These are phyloP conservation scores for Russula foetens DNA, from an alignment of 768 basidiomycete genomes.

Conservation along the genomic window DNA sequence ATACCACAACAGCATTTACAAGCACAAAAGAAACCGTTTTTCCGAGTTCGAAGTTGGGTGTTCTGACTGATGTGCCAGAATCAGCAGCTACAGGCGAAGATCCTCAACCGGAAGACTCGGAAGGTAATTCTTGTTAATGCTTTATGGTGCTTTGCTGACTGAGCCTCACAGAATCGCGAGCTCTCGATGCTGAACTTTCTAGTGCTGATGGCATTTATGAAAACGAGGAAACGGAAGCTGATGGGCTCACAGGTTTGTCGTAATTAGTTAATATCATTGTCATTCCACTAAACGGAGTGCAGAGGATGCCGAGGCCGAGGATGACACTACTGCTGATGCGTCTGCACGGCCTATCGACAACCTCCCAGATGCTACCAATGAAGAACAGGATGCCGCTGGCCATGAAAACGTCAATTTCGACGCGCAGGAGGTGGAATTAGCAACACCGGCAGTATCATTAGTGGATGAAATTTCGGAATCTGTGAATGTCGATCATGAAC, in stretches of 20 bases:
- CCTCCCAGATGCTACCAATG: not conserved
- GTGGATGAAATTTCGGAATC: not conserved
- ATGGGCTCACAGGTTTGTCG: constrained; percentile 8
- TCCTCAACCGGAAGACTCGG: not conserved
- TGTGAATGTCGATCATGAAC: not conserved
- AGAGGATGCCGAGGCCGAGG: constrained; percentile 10
- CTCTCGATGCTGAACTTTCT: not conserved
- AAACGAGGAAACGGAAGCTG: not conserved
- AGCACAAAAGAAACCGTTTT: not conserved
- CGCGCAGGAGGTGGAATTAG: not conserved
- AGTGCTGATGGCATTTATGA: not conserved
- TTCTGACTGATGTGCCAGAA: not conserved
- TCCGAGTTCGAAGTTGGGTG: not conserved
- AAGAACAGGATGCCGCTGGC: not conserved
- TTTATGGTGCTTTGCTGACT: not conserved
- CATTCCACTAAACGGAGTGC: not conserved
- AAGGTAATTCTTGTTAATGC: not conserved
- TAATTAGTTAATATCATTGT: not conserved
- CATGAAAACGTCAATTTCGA: not conserved
- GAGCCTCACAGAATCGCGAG: not conserved
- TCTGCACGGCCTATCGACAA: not conserved
- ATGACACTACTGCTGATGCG: not conserved
- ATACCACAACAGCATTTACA: not conserved
- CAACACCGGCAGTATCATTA: not conserved
- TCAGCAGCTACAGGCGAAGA: not conserved